Conservation (phyloP, 306 rosid genomes). For the Vachellia pachyceras region DNA sequence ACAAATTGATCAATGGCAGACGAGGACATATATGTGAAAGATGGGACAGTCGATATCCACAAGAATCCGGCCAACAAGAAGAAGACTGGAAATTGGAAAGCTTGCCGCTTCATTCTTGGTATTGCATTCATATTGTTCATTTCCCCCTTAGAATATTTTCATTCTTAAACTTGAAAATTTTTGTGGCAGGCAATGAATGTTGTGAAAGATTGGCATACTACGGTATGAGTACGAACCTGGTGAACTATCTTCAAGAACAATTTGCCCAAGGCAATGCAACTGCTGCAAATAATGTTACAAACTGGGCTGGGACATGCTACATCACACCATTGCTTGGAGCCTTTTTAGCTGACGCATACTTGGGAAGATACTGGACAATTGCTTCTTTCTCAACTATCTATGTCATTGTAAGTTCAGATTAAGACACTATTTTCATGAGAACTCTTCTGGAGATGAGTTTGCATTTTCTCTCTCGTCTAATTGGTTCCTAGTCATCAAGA, state of each 20-base stretch:
- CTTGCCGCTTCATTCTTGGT: slow-evolving; percentile 88
- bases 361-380: slow-evolving; percentile 97
- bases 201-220: slow-evolving; percentile 93
- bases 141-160: not conserved
- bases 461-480: slow-evolving; percentile 11
- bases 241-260: slow-evolving; percentile 73
- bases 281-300: slow-evolving; percentile 73
- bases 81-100: slow-evolving; percentile 83
- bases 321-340: slow-evolving; percentile 89
- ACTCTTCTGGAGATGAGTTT: not conserved
- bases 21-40: slow-evolving; percentile 63
- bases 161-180: not conserved
- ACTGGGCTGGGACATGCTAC: slow-evolving; percentile 91
- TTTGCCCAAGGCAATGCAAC: slow-evolving; percentile 64
- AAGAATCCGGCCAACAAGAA: slow-evolving; percentile 71
- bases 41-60: slow-evolving; percentile 64
- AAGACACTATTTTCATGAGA: not conserved
- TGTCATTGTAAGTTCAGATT: slow-evolving; percentile 60
- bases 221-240: slow-evolving; percentile 87
- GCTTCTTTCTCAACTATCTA: slow-evolving; percentile 71
- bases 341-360: slow-evolving; percentile 87
- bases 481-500: not conserved
- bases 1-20: slow-evolving; percentile 47
- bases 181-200: slow-evolving; percentile 72
- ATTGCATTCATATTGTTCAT: slow-evolving; percentile 12